Conservation (phyloP, 805 yeast species). For the Zygoascus flipseniorum region DNA sequence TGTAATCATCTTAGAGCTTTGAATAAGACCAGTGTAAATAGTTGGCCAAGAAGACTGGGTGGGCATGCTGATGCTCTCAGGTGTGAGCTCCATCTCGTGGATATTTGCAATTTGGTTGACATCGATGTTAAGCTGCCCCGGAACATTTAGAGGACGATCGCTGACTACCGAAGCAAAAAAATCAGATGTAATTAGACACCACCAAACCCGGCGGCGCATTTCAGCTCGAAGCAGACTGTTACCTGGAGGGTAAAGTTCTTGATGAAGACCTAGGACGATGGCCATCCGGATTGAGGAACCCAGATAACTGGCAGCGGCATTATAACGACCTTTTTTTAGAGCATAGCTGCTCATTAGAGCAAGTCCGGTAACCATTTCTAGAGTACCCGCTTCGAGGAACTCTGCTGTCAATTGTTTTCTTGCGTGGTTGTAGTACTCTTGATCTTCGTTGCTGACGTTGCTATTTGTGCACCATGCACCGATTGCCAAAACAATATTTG, state of each 20-base stretch:
- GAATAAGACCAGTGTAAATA: not conserved
- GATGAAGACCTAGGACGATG: not conserved
- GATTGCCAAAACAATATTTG: conserved; percentile 52
- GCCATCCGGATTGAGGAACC: not conserved
- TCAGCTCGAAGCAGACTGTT: not conserved
- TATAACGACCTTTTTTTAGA: not conserved
- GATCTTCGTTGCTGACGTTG: conserved; percentile 42
- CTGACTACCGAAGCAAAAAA: not conserved
- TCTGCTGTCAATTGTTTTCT: conserved; percentile 36
- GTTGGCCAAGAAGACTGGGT: not conserved
- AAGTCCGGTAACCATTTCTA: conserved; percentile 24
- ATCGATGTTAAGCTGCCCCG: not conserved
- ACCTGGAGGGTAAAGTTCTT: not conserved
- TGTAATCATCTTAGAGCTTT: not conserved
- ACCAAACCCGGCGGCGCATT: not conserved
- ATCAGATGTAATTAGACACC: not conserved
- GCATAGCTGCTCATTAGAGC: not conserved
- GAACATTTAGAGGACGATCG: not conserved
- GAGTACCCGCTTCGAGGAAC: conserved; percentile 53
- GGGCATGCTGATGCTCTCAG: not conserved
- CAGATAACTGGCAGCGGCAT: not conserved
- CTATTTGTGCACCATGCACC: conserved; percentile 62
- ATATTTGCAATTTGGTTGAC: not conserved
- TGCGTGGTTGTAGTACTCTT: conserved; percentile 48
- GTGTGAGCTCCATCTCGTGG: not conserved